These are phyloP conservation scores for Bassia scoparia DNA, from an alignment of 148 eudicot species.

Conservation along the genomic window DNA sequence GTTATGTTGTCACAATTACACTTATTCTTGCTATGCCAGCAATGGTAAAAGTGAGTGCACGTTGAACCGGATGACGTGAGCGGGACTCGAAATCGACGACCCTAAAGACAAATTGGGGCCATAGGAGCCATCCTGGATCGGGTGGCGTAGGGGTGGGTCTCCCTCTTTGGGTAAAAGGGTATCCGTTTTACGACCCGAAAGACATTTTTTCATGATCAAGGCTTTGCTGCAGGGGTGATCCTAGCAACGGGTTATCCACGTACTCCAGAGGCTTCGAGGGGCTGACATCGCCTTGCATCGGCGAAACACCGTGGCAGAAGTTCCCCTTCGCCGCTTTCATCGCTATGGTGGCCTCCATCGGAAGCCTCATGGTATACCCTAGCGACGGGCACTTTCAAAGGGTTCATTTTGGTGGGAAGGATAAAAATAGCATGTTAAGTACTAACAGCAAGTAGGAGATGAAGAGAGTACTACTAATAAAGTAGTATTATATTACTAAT, in stretches of 20 bases:
- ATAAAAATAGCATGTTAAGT: background rate
- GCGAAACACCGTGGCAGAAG: conserved; percentile 43
- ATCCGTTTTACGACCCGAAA: conserved; percentile 23
- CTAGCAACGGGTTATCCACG: conserved; percentile 78
- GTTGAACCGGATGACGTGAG: conserved; percentile 17
- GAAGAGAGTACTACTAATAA: background rate
- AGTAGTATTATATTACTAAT: conserved; percentile 14
- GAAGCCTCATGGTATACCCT: conserved; percentile 68
- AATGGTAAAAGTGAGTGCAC: conserved; percentile 36
- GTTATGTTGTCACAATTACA: background rate
- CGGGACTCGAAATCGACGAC: conserved; percentile 27
- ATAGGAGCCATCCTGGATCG: conserved; percentile 55
- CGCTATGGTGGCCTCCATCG: conserved; percentile 64
- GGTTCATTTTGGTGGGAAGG: conserved; percentile 34
- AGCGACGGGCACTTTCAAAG: conserved; percentile 60
- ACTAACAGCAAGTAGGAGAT: conserved; percentile 4
- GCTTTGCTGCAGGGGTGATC: conserved; percentile 92
- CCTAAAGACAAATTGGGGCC: conserved; percentile 47
- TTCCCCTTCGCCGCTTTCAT: conserved; percentile 73
- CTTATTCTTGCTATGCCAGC: conserved; percentile 14
- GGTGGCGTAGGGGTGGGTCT: conserved; percentile 59
- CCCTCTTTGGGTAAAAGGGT: conserved; percentile 42
- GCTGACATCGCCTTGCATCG: conserved; percentile 60
- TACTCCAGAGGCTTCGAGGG: conserved; percentile 76
- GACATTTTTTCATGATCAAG: conserved; percentile 74